Evolutionary conservation across 306 rosid species (phyloP).

Genomic region (Lathyrus aphaca): DNA sequence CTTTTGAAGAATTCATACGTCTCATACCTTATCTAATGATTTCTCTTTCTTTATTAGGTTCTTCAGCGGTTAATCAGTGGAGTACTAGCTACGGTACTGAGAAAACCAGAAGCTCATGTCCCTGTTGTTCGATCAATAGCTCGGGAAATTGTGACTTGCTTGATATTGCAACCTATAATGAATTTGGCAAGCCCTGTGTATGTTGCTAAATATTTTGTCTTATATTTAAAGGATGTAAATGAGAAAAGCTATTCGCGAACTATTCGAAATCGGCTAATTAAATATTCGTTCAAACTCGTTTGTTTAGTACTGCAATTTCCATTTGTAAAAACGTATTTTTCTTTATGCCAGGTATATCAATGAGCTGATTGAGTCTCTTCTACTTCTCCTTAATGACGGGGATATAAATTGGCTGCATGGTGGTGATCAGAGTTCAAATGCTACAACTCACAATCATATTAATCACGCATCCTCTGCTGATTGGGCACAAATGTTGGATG

Average conservation of each 20-base stretch:
- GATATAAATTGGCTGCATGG: constrained; percentile 43
- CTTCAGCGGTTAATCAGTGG: constrained; percentile 89
- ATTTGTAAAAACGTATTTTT: constrained; percentile 21
- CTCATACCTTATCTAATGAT: constrained; percentile 45
- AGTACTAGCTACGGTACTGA: constrained; percentile 73
- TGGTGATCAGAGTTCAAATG: constrained; percentile 50
- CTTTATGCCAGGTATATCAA: constrained; percentile 75
- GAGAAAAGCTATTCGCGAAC: too few relatives aligned
- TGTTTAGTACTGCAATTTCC: constrained; percentile 4
- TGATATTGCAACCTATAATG: constrained; percentile 89
- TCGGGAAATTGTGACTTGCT: constrained; percentile 84
- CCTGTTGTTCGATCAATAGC: constrained; percentile 91
- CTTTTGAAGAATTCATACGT: constrained; percentile 28
- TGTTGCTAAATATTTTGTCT: constrained; percentile 43
- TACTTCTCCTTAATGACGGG: constrained; percentile 57
- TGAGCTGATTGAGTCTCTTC: constrained; percentile 76
- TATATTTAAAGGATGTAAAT: background rate
- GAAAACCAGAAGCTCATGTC: constrained; percentile 81
- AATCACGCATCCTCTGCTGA: constrained; percentile 61
- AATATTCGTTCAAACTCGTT: too few relatives aligned
- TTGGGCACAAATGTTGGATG: constrained; percentile 83
- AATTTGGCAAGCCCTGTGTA: constrained; percentile 91
- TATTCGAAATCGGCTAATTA: too few relatives aligned
- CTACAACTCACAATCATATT: constrained; percentile 45
- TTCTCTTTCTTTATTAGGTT: constrained; percentile 61